Percentiles rank a stretch among this genome's conserved stretches.
These are phyloP conservation scores for Cornus florida DNA, from an alignment of 148 eudicot genomes.

Conservation along the genomic window DNA sequence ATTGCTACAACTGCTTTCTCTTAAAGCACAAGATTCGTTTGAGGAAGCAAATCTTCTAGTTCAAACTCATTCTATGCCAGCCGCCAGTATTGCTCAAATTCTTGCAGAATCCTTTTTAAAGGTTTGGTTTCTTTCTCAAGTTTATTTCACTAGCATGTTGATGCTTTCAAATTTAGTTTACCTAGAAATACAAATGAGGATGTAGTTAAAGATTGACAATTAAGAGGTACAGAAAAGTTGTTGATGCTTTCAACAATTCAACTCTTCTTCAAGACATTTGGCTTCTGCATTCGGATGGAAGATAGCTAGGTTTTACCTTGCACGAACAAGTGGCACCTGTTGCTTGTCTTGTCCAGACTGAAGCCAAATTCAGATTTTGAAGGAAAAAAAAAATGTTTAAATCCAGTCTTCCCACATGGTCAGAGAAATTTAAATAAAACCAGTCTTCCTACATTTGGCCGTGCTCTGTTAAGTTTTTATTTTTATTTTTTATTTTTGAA, in stretches of 20 bases:
- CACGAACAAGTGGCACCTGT: conserved; percentile 7
- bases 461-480: too few species aligned
- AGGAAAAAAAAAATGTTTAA: background rate
- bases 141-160: background rate
- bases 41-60: conserved; percentile 86
- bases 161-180: background rate
- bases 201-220: too few species aligned
- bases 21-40: conserved; percentile 96
- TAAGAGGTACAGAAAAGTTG: too few species aligned
- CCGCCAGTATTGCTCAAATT: conserved; percentile 84
- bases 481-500: too few species aligned
- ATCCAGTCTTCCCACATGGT: background rate
- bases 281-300: background rate
- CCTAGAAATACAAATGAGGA: too few species aligned
- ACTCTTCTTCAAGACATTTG: background rate
- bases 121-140: conserved; percentile 12
- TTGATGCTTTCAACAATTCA: background rate
- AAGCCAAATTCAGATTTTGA: background rate
- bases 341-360: background rate
- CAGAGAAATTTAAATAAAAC: too few species aligned
- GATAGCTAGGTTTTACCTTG: background rate
- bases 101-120: conserved; percentile 94
- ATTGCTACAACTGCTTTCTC: conserved; percentile 88
- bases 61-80: conserved; percentile 82
- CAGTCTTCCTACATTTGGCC: too few species aligned